phyloP scores from a whole-genome alignment of 2,329 filamentous ascomycete species.

The Teratosphaeria viscida region DNA sequence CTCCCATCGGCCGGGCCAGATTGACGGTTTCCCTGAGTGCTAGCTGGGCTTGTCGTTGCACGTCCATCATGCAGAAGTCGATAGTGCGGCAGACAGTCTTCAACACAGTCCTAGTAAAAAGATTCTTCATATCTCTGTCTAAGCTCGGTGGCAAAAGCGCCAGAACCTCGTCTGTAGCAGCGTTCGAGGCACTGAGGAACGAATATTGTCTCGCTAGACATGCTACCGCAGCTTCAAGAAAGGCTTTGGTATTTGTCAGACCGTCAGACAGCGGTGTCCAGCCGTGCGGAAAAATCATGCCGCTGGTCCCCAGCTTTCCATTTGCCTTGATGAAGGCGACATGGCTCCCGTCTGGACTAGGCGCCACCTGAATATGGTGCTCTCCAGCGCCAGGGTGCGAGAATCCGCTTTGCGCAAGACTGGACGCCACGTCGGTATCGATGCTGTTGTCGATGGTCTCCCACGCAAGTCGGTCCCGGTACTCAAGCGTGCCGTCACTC shows the following conservation, averaged over 20 bases:
- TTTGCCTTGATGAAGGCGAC: conserved; percentile 35
- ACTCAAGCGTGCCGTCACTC: conserved; percentile 71
- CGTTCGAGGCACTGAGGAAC: conserved; percentile 30
- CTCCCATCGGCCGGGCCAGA: conserved; percentile 65
- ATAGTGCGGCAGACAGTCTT: conserved; percentile 46
- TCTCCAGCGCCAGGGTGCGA: conserved; percentile 51
- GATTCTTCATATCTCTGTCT: conserved; percentile 51
- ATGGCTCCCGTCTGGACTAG: conserved; percentile 40
- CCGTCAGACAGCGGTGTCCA: conserved; percentile 21
- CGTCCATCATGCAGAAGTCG: conserved; percentile 70
- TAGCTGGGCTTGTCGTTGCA: conserved; percentile 48
- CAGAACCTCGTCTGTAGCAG: conserved; percentile 41
- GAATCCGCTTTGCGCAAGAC: conserved; percentile 69
- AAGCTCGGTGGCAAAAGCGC: conserved; percentile 28
- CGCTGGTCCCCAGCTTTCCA: conserved; percentile 27
- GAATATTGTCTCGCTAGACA: conserved; percentile 25
- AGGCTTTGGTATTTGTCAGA: conserved; percentile 14
- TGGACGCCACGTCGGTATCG: conserved; percentile 55
- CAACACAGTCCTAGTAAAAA: conserved; percentile 50
- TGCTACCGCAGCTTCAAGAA: conserved; percentile 22
- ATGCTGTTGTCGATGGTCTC: conserved; percentile 51
- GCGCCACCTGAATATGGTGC: conserved; percentile 37
- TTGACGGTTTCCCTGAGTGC: conserved; percentile 57
- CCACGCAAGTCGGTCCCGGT: conserved; percentile 67
- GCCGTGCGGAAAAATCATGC: conserved; percentile 18